Conservation (phyloP, 1,139 yeast genomes). For the Hyphopichia fennica region DNA sequence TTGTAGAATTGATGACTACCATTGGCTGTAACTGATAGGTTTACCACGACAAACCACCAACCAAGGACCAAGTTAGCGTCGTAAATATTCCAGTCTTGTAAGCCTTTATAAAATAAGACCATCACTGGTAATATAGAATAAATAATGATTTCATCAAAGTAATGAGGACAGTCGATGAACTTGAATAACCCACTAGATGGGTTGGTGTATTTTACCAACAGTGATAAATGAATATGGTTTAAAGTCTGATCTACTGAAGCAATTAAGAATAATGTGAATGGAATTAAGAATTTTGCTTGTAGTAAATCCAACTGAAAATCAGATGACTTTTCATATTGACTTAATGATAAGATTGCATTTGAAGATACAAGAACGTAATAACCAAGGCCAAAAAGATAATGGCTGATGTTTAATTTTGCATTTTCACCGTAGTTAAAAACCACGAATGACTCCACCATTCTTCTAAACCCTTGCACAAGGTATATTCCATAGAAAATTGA, state of each 20-base stretch:
- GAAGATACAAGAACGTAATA: conserved; percentile 52
- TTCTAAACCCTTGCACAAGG: conserved; percentile 60
- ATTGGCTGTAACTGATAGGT: conserved; percentile 61
- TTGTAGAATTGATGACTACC: conserved; percentile 59
- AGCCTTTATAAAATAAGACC: conserved; percentile 3
- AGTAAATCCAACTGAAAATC: conserved; percentile 9
- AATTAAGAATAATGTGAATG: conserved; percentile 30
- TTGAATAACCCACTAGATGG: conserved; percentile 59
- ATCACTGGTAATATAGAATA: conserved; percentile 31
- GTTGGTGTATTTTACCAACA: conserved; percentile 61
- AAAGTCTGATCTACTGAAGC: conserved; percentile 57
- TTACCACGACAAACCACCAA: conserved; percentile 60
- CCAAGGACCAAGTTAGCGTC: conserved; percentile 19
- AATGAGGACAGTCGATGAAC: conserved; percentile 72
- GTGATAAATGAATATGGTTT: conserved; percentile 62
- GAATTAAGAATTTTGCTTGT: conserved; percentile 12
- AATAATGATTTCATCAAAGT: conserved; percentile 69
- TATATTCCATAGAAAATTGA: conserved; percentile 16
- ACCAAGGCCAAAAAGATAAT: conserved; percentile 70
- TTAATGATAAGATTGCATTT: conserved; percentile 12
- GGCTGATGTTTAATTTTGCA: conserved; percentile 71
- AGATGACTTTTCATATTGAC: conserved; percentile 12
- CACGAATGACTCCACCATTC: conserved; percentile 59
- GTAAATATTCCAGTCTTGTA: conserved; percentile 9
- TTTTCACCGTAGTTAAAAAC: conserved; percentile 47